These are phyloP conservation scores for Pichia manshurica DNA, from an alignment of 805 yeast species.

Conservation along the genomic window DNA sequence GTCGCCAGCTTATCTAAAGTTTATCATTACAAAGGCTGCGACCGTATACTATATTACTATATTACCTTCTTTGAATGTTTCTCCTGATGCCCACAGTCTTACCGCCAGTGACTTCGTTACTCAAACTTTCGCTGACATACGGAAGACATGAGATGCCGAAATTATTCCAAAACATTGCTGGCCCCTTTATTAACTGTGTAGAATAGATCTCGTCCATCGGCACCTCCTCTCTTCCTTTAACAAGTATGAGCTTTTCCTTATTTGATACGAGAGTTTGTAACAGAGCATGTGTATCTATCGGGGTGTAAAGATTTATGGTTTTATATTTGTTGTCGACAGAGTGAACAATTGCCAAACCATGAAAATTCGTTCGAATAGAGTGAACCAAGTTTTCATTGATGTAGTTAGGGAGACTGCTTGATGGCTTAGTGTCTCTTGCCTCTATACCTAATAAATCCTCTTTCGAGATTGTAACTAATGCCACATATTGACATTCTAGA, in stretches of 20 bases:
- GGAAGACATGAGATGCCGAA: slow-evolving; percentile 24
- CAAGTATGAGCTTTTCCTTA: slow-evolving; percentile 33
- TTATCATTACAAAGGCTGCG: no score
- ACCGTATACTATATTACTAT: neutral
- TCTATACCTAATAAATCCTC: slow-evolving; percentile 16
- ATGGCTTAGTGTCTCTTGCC: neutral
- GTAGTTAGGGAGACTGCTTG: slow-evolving; percentile 24
- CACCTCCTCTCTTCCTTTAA: slow-evolving; percentile 60
- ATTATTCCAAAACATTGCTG: slow-evolving; percentile 3
- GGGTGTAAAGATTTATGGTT: slow-evolving; percentile 53
- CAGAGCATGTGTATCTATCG: slow-evolving; percentile 24
- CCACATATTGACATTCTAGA: slow-evolving; percentile 40
- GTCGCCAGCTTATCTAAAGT: no score
- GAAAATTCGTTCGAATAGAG: slow-evolving; percentile 25
- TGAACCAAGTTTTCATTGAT: slow-evolving; percentile 15
- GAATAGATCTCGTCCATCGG: slow-evolving; percentile 41
- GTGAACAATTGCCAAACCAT: slow-evolving; percentile 61
- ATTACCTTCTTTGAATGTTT: slow-evolving; percentile 38
- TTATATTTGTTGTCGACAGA: slow-evolving; percentile 42
- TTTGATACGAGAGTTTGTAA: slow-evolving; percentile 17
- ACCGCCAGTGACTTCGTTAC: slow-evolving; percentile 36
- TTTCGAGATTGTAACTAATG: slow-evolving; percentile 30
- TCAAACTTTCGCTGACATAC: slow-evolving; percentile 35
- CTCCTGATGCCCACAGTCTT: slow-evolving; percentile 45
- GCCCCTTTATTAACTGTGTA: neutral